phyloP scores from a whole-genome alignment of 1,139 yeast species.

The Sugiyamaella xylanicola region DNA sequence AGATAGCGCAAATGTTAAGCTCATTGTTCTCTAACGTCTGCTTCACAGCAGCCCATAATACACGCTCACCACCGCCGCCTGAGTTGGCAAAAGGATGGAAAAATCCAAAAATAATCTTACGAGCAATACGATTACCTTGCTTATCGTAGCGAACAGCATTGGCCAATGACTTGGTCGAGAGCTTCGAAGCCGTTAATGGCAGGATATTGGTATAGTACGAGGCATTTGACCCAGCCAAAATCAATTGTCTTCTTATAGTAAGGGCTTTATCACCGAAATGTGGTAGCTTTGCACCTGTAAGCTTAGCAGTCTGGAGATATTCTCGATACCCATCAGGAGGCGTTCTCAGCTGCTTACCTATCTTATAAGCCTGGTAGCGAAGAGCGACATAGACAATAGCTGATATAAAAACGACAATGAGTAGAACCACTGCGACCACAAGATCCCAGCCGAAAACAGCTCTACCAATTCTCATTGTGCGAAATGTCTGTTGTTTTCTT shows the following conservation, averaged over 20 bases:
- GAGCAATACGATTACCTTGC: constrained; percentile 33
- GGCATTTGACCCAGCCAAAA: constrained; percentile 54
- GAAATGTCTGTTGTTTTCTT: no score
- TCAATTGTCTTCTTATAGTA: constrained; percentile 54
- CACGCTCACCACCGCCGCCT: constrained; percentile 98
- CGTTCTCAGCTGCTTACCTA: constrained; percentile 33
- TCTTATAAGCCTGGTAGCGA: constrained; percentile 18
- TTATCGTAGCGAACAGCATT: constrained; percentile 22
- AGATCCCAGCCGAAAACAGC: constrained; percentile 8
- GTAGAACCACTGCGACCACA: constrained; percentile 18
- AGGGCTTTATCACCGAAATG: constrained; percentile 39
- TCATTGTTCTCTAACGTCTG: constrained; percentile 59
- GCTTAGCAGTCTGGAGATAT: constrained; percentile 35
- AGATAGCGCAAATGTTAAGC: constrained; percentile 66
- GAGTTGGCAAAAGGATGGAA: constrained; percentile 96
- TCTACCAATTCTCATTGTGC: constrained; percentile 6
- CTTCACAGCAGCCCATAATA: constrained; percentile 90
- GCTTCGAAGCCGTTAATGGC: constrained; percentile 28
- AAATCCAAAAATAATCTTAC: constrained; percentile 67
- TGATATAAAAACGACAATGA: constrained; percentile 18
- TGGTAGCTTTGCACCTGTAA: constrained; percentile 35
- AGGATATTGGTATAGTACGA: constrained; percentile 45
- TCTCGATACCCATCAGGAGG: constrained; percentile 39
- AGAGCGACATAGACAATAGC: constrained; percentile 20
- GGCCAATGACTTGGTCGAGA: constrained; percentile 29